Conservation (phyloP, 2,329 filamentous ascomycete genomes). For the Rutstroemia sp. region DNA sequence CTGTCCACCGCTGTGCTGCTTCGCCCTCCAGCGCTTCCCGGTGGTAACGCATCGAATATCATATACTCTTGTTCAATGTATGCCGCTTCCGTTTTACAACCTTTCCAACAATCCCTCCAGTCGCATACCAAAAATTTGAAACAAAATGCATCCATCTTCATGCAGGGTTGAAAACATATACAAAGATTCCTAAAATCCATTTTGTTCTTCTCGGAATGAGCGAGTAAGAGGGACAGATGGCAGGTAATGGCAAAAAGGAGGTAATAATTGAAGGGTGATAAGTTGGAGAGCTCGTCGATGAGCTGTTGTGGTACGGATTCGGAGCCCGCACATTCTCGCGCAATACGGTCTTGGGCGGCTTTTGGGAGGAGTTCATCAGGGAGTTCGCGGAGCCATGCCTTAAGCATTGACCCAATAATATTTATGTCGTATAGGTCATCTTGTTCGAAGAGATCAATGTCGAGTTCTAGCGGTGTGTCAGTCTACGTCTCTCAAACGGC, state of each 20-base stretch:
- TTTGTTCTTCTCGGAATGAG: constrained; percentile 92
- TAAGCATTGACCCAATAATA: constrained; percentile 92
- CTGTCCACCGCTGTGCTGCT: constrained; percentile 29
- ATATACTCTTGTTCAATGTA: constrained; percentile 65
- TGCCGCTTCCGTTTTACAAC: constrained; percentile 82
- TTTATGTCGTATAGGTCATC: constrained; percentile 91
- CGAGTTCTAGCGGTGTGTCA: constrained; percentile 52
- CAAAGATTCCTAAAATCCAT: constrained; percentile 96
- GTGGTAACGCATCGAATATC: constrained; percentile 51
- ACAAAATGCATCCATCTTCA: constrained; percentile 92
- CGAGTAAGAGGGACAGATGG: constrained; percentile 84
- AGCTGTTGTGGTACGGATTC: constrained; percentile 78
- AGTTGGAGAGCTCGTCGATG: constrained; percentile 82
- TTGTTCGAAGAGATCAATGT: constrained; percentile 85
- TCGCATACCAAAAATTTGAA: constrained; percentile 94
- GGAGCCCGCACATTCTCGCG: constrained; percentile 70
- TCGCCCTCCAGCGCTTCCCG: constrained; percentile 29
- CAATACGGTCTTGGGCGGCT: constrained; percentile 69
- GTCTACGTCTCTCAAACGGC: neutral
- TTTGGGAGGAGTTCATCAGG: constrained; percentile 92
- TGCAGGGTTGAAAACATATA: constrained; percentile 94
- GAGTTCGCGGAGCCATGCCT: constrained; percentile 91
- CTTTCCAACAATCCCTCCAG: constrained; percentile 96
- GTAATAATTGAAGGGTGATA: constrained; percentile 98
- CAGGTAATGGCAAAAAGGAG: constrained; percentile 95